Conservation (phyloP, 441 rosid species). For the Gossypium davidsonii region DNA sequence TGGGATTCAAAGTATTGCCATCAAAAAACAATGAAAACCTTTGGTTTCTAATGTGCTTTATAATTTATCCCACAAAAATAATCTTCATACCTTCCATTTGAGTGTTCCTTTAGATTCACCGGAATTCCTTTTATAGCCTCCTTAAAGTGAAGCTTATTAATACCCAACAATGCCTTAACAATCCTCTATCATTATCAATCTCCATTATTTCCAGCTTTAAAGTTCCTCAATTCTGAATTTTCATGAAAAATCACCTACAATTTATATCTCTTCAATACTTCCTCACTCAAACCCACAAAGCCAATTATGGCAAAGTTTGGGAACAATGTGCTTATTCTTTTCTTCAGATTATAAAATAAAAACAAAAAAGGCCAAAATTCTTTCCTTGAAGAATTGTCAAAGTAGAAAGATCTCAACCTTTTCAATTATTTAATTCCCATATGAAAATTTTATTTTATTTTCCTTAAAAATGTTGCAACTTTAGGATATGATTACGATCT, state of each 20-base stretch:
- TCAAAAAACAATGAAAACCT: not conserved
- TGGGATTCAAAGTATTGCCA: not conserved
- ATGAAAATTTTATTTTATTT: not conserved
- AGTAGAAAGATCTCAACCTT: not conserved
- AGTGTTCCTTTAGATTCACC: not conserved
- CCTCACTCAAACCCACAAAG: not conserved
- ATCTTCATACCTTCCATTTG: not conserved
- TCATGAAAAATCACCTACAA: not conserved
- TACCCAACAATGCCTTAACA: not conserved
- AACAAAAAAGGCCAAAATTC: not conserved
- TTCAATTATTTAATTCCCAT: not conserved
- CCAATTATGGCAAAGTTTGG: not conserved
- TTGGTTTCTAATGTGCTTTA: not conserved
- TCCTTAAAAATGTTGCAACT: not conserved
- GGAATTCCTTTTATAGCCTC: not conserved
- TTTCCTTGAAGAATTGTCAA: not conserved
- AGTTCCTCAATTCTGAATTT: not conserved
- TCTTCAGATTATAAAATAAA: no score
- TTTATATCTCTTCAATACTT: not conserved
- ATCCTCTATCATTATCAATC: not conserved
- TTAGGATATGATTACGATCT: not conserved
- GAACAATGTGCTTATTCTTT: not conserved
- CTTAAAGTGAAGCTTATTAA: not conserved
- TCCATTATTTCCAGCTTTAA: not conserved
- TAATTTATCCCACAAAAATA: not conserved